A percentile compares a stretch with the other conserved stretches of the same genome.
Evolutionary conservation across 768 basidiomycete species (phyloP).

Genomic region (Amanita phalloides): DNA sequence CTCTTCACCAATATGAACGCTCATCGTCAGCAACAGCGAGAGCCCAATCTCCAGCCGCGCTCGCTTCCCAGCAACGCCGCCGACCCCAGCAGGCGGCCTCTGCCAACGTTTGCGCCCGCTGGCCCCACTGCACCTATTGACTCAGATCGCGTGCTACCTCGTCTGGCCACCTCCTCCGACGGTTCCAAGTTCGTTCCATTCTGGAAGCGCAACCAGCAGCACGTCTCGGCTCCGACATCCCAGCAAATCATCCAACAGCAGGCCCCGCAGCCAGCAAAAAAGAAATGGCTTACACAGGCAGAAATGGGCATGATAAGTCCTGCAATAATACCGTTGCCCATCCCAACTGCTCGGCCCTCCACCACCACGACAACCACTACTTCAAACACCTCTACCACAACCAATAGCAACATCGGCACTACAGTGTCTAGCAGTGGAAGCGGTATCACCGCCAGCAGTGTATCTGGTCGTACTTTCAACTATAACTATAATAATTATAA

Average conservation of each 20-base stretch:
- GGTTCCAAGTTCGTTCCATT: constrained; percentile 5
- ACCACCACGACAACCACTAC: constrained; percentile 4
- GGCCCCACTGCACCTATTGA: not conserved
- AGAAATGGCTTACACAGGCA: constrained; percentile 7
- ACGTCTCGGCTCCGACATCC: not conserved
- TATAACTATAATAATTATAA: constrained; percentile 8
- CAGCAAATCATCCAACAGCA: not conserved
- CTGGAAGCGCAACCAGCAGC: constrained; percentile 5
- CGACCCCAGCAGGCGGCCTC: not conserved
- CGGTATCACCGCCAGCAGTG: constrained; percentile 5
- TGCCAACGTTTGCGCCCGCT: not conserved
- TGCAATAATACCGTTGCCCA: constrained; percentile 4
- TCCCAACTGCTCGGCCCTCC: constrained; percentile 3
- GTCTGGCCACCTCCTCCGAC: constrained; percentile 3
- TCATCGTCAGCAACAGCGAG: constrained; percentile 6
- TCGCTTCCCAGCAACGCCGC: not conserved
- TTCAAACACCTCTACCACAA: constrained; percentile 5
- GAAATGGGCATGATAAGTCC: constrained; percentile 7
- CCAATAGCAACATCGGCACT: constrained; percentile 6
- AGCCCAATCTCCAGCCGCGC: not conserved
- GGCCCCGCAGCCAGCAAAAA: not conserved
- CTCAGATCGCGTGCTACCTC: constrained; percentile 4
- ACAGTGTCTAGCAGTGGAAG: constrained; percentile 6
- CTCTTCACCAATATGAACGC: constrained; percentile 1
- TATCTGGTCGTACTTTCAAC: constrained; percentile 7